Evolutionary conservation across 805 yeast genomes (phyloP), one percentile per base, ranked within the genome.

Genomic region (Candida glaebosa): DNA sequence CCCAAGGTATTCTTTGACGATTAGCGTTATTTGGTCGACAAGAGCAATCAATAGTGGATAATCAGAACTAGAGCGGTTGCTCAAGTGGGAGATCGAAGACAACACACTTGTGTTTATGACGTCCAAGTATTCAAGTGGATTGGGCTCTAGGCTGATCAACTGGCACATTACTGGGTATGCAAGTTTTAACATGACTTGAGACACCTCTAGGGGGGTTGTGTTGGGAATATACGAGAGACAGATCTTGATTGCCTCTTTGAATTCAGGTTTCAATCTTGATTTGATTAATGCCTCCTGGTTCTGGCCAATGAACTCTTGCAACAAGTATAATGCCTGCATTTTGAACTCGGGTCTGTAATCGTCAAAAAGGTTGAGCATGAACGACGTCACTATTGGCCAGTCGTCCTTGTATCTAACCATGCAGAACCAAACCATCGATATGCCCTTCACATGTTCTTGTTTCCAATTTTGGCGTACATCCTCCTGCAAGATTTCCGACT

Each of bases 281-380:
- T 41, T 49, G n/a, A 15, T 4, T 19, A 35, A 22, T 4, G 30
- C 12, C 3, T 24, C 12, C 8, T n/a, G 22, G 16, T 35, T 35
- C 3, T n/a, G 20, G 5, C 24, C 9, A 19, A 35, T 24, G 24
- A 35, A 35, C 17, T 20, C 8, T 9, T 22, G 28, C 15, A 63
- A 33, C 4, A 52, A 34, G 12, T 40, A 41, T 16, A 46, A 42
- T 10, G 49, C 63, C 37, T 59, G 61, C 1, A 51, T 44, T 40
- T 67, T 63, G 35, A 57, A 50, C 4, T 39, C 28, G 4, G 61
- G 57, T 18, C 59, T 61, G 34, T 60, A 56, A 42, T 65, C 67
- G 42, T 65, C 69, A 31, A 66, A 51, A 5, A 68, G 49, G 35
- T 63, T 65, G 15, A 68, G 52, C 3, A 61, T 49, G 35, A 63